A percentile compares a stretch with the other conserved stretches of the same genome.
These are phyloP conservation scores for Backusella mclennaniae DNA, from an alignment of 192 early-diverging fungal genomes.

Conservation along the genomic window DNA sequence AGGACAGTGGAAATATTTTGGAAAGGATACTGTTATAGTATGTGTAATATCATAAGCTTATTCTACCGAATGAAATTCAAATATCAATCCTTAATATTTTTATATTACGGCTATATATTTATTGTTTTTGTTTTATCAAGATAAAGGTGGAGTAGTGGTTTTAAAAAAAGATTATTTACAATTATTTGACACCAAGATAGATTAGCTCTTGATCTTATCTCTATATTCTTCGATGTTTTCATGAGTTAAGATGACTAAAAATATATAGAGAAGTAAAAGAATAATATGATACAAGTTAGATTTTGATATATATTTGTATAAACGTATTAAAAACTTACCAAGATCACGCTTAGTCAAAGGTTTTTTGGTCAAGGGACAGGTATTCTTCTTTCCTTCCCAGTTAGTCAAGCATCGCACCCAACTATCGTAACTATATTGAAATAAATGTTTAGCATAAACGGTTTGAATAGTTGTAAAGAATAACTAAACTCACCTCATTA, in stretches of 20 bases:
- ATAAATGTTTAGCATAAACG: constrained; percentile 1
- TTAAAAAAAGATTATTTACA: constrained; percentile 1
- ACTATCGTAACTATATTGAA: constrained; percentile 52
- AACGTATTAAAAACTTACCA: constrained; percentile 32
- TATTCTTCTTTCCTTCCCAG: constrained; percentile 78
- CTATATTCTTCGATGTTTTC: constrained; percentile 84
- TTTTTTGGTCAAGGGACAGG: constrained; percentile 94
- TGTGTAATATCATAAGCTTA: too few relatives aligned
- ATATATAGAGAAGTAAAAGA: neutral
- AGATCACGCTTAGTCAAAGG: constrained; percentile 89
- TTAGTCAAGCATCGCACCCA: constrained; percentile 86
- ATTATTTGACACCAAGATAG: neutral
- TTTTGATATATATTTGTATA: neutral
- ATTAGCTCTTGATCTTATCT: constrained; percentile 14
- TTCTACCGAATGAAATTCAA: too few relatives aligned
- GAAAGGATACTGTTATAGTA: too few relatives aligned
- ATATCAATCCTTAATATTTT: too few relatives aligned
- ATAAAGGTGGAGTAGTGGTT: neutral
- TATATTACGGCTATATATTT: neutral
- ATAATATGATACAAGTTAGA: neutral
- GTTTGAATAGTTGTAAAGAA: neutral
- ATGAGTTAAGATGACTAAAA: constrained; percentile 59
- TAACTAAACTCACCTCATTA: constrained; percentile 64
- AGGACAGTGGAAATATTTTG: too few relatives aligned
- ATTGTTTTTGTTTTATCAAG: neutral